These are phyloP conservation scores for Populus hybrid DNA, from an alignment of 441 rosid species.

Conservation along the genomic window DNA sequence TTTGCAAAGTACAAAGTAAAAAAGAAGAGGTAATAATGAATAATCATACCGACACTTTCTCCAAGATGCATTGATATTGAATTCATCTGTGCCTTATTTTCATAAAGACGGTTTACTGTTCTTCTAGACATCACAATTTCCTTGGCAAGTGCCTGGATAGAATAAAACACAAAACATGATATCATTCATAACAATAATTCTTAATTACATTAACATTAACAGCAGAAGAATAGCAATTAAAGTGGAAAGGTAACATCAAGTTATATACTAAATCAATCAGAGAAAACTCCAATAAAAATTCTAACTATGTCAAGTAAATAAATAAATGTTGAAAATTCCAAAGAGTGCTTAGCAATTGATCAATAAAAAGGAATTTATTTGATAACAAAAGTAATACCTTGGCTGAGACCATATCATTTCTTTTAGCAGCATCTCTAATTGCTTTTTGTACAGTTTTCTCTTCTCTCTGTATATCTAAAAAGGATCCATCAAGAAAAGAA, in stretches of 20 bases:
- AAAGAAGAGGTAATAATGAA: conserved; percentile 14
- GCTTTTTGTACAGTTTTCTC: conserved; percentile 86
- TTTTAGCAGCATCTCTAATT: conserved; percentile 82
- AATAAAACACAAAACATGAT: background rate
- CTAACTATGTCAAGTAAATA: background rate
- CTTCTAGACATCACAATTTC: conserved; percentile 77
- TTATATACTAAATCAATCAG: background rate
- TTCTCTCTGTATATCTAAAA: conserved; percentile 80
- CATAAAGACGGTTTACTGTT: conserved; percentile 78
- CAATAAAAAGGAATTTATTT: background rate
- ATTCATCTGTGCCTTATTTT: conserved; percentile 91
- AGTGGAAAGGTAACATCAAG: background rate
- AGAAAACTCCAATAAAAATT: background rate
- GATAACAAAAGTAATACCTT: conserved; percentile 41
- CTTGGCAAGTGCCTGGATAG: conserved; percentile 76
- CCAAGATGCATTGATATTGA: conserved; percentile 98
- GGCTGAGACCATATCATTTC: conserved; percentile 86
- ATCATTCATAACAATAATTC: background rate
- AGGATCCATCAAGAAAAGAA: conserved; percentile 7
- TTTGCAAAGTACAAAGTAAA: background rate
- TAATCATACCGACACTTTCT: conserved; percentile 79
- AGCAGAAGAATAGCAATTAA: background rate
- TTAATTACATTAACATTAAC: background rate
- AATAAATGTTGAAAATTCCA: background rate
- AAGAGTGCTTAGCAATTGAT: background rate